Percentiles rank a stretch among this genome's conserved stretches.
Conservation (phyloP, 2,329 filamentous ascomycete genomes). For the Xylariaceae sp. region DNA sequence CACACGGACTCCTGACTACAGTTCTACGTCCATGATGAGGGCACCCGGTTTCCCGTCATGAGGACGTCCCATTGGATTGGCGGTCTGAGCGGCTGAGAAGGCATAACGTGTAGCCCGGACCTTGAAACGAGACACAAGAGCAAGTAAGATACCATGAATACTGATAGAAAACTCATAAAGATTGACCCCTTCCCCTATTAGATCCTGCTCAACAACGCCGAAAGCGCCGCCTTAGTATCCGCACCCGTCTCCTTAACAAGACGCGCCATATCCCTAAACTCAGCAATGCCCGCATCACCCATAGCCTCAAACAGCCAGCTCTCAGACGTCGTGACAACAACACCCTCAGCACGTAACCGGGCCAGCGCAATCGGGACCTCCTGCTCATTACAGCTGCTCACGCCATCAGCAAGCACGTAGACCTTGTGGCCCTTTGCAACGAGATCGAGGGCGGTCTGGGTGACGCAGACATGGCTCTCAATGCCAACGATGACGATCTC, state of each 20-base stretch:
- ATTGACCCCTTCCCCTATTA: conserved; percentile 23
- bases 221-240: conserved; percentile 64
- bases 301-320: conserved; percentile 84
- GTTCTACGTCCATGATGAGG: too few relatives aligned
- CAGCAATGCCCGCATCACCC: conserved; percentile 68
- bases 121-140: too few relatives aligned
- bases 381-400: conserved; percentile 78
- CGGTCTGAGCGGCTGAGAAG: too few relatives aligned
- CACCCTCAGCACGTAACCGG: conserved; percentile 69
- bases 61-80: too few relatives aligned
- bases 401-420: conserved; percentile 82
- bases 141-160: background rate
- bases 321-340: conserved; percentile 79
- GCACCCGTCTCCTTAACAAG: conserved; percentile 72
- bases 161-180: background rate
- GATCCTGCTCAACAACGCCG: conserved; percentile 59
- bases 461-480: conserved; percentile 90
- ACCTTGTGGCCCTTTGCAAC: conserved; percentile 65
- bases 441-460: conserved; percentile 83
- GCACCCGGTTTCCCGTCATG: too few relatives aligned
- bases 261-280: conserved; percentile 68
- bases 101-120: too few relatives aligned
- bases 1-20: too few relatives aligned
- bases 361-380: conserved; percentile 77
- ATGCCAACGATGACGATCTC: conserved; percentile 81